These are phyloP conservation scores for Penicillium sp. DNA, from an alignment of 2,329 filamentous ascomycete genomes.

Conservation along the genomic window DNA sequence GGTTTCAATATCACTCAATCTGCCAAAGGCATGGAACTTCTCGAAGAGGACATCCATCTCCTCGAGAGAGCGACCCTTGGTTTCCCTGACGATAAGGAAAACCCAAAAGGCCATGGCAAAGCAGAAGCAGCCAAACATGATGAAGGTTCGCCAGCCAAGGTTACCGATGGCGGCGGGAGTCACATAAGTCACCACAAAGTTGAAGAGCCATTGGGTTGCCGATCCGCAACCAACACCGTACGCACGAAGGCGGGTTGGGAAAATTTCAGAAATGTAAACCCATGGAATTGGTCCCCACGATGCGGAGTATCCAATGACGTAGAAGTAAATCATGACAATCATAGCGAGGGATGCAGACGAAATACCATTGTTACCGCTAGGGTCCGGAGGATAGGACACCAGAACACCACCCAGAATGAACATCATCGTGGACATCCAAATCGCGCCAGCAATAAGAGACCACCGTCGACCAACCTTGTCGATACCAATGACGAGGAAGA, in stretches of 20 bases:
- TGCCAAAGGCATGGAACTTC: not conserved
- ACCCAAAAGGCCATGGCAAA: not conserved
- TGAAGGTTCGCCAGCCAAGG: not conserved
- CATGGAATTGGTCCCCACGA: slow-evolving; percentile 29
- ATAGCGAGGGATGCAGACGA: not conserved
- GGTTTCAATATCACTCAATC: not conserved
- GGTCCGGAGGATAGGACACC: not conserved
- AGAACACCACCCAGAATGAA: slow-evolving; percentile 76
- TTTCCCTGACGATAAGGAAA: not conserved
- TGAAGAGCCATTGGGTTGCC: not conserved
- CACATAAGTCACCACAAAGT: not conserved
- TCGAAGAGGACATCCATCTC: not conserved
- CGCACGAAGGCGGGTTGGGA: not conserved
- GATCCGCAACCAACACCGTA: not conserved
- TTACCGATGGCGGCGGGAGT: not conserved
- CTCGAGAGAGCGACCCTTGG: not conserved
- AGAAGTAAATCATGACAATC: slow-evolving; percentile 46
- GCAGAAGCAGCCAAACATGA: not conserved
- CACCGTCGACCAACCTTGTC: slow-evolving; percentile 78
- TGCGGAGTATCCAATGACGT: slow-evolving; percentile 33
- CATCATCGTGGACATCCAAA: slow-evolving; percentile 81
- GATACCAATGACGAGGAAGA: slow-evolving; percentile 87
- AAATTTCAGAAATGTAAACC: not conserved
- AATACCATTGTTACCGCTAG: not conserved
- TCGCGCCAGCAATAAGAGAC: slow-evolving; percentile 73